A percentile compares a stretch with the other conserved stretches of the same genome.
These are phyloP conservation scores for Diplotaxis tenuifolia DNA, from an alignment of 345 rosid genomes.

Conservation along the genomic window DNA sequence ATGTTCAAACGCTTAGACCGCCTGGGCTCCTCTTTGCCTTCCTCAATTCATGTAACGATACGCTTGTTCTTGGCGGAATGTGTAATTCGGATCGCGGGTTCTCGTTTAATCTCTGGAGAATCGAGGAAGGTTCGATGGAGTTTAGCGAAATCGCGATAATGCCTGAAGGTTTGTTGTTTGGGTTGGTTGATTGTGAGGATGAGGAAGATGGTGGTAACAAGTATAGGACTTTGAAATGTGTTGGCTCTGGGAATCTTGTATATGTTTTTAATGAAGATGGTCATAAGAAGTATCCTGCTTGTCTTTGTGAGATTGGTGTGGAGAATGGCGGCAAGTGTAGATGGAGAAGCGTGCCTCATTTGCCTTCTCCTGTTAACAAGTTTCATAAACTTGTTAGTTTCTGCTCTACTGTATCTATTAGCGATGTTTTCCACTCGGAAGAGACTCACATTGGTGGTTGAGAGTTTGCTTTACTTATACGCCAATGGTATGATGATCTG, in stretches of 20 bases:
- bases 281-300: constrained; percentile 84
- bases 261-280: constrained; percentile 80
- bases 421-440: constrained; percentile 38
- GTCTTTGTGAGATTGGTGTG: constrained; percentile 59
- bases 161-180: constrained; percentile 59
- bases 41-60: constrained; percentile 50
- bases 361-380: constrained; percentile 78
- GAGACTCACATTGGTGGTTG: constrained; percentile 33
- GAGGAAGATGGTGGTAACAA: constrained; percentile 57
- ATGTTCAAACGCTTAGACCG: constrained; percentile 70
- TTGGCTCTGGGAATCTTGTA: constrained; percentile 67
- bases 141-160: constrained; percentile 67
- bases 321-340: constrained; percentile 41
- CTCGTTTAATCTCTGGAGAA: constrained; percentile 67
- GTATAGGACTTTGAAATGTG: constrained; percentile 77
- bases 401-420: constrained; percentile 58
- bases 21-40: constrained; percentile 67
- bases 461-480: not conserved
- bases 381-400: constrained; percentile 82
- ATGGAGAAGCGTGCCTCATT: constrained; percentile 74
- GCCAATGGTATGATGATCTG: constrained; percentile 20
- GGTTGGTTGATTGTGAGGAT: constrained; percentile 50
- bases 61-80: constrained; percentile 75
- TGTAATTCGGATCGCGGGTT: constrained; percentile 47
- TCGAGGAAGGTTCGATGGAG: constrained; percentile 58